Evolutionary conservation across 2,329 filamentous ascomycete species (phyloP).

Genomic region (Erysiphe pulchra): DNA sequence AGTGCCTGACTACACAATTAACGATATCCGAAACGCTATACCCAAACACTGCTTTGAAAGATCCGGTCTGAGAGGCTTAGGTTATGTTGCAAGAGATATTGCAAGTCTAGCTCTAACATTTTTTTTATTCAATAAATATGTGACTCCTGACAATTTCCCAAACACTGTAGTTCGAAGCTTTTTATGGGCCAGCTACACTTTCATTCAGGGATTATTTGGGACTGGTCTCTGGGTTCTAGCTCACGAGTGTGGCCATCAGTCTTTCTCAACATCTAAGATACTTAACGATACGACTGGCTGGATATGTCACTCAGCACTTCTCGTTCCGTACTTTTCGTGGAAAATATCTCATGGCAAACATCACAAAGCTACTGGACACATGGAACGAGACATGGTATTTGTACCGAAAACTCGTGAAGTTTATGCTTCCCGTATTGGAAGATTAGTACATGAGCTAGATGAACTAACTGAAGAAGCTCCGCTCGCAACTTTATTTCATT

Average conservation of each 20-base stretch:
- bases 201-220: constrained; percentile 76
- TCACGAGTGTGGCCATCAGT: constrained; percentile 92
- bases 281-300: constrained; percentile 85
- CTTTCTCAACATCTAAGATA: constrained; percentile 77
- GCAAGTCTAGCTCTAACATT: constrained; percentile 50
- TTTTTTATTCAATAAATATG: constrained; percentile 66
- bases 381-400: constrained; percentile 98
- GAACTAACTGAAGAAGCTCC: constrained; percentile 93
- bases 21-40: constrained; percentile 89
- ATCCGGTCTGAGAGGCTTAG: constrained; percentile 46
- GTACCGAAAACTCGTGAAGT: constrained; percentile 74
- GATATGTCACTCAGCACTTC: constrained; percentile 64
- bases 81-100: constrained; percentile 68
- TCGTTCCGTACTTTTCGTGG: constrained; percentile 98
- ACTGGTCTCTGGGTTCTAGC: constrained; percentile 92
- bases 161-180: constrained; percentile 37
- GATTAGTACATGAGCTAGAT: constrained; percentile 51
- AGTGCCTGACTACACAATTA: constrained; percentile 88
- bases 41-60: constrained; percentile 93
- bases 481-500: constrained; percentile 46
- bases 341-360: constrained; percentile 98
- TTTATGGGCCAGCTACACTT: constrained; percentile 36
- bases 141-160: constrained; percentile 64
- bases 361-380: constrained; percentile 94
- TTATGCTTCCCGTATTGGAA: constrained; percentile 51